Conservation (phyloP, 2,329 filamentous ascomycete species). For the Thielaviopsis musarum region DNA sequence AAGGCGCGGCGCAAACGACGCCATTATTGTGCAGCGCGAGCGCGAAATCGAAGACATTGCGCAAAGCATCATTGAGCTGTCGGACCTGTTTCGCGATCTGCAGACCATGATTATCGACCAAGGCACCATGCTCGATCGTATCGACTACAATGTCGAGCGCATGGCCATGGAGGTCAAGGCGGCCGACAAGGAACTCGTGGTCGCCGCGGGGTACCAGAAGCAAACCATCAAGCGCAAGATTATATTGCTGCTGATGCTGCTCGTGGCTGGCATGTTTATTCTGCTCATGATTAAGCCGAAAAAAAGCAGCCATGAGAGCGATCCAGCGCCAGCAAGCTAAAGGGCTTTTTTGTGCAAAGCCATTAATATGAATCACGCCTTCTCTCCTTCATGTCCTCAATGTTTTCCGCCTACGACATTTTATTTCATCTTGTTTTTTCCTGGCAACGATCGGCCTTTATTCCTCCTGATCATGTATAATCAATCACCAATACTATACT, state of each 20-base stretch:
- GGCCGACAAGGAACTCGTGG: slow-evolving; percentile 79
- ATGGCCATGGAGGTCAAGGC: slow-evolving; percentile 89
- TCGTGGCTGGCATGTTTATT: slow-evolving; percentile 79
- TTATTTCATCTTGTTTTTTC: background rate
- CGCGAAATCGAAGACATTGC: slow-evolving; percentile 96
- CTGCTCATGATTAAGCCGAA: slow-evolving; percentile 68
- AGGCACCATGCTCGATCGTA: slow-evolving; percentile 79
- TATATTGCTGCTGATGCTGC: slow-evolving; percentile 68
- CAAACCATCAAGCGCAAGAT: slow-evolving; percentile 82
- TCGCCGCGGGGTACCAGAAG: slow-evolving; percentile 78
- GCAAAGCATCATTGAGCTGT: slow-evolving; percentile 91
- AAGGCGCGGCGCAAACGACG: slow-evolving; percentile 44
- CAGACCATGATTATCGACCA: slow-evolving; percentile 92
- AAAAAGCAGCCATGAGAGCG: slow-evolving; percentile 18
- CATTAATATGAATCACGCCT: background rate
- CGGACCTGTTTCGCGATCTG: slow-evolving; percentile 90
- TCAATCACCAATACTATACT: background rate
- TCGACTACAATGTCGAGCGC: slow-evolving; percentile 94
- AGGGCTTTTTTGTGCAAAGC: background rate
- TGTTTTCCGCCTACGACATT: background rate
- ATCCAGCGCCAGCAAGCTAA: background rate
- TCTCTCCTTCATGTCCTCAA: background rate
- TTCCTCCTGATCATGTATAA: background rate
- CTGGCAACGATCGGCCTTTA: background rate
- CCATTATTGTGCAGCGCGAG: slow-evolving; percentile 77